phyloP scores from a whole-genome alignment of 768 basidiomycete genomes.

The Boletus reticulatus region DNA sequence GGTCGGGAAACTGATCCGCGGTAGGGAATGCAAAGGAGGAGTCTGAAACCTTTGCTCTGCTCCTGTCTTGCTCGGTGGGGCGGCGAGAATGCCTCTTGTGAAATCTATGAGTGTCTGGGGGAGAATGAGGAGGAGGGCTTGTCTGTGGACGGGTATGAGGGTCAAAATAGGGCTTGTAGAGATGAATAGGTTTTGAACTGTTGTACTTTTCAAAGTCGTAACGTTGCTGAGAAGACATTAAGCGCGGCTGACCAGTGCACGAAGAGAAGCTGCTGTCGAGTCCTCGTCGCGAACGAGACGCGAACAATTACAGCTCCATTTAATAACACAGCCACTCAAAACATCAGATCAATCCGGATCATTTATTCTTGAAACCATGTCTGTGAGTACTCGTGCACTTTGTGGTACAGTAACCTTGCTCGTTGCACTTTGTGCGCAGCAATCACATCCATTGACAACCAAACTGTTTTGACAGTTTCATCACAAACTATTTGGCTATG shows the following conservation, averaged over 20 bases:
- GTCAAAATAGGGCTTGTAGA: background rate
- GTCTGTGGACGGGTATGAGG: conserved; percentile 31
- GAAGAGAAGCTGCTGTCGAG: too few species aligned
- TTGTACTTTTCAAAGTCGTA: background rate
- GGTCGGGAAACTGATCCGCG: conserved; percentile 24
- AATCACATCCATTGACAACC: too few species aligned
- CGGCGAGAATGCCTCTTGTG: conserved; percentile 26
- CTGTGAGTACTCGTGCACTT: too few species aligned
- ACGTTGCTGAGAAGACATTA: background rate
- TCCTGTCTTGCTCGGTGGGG: conserved; percentile 24
- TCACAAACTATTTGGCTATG: background rate
- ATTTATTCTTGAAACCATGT: too few species aligned
- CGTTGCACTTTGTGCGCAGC: too few species aligned
- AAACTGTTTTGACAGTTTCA: too few species aligned
- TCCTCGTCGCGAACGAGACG: too few species aligned
- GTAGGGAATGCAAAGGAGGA: conserved; percentile 29
- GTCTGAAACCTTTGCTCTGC: conserved; percentile 27
- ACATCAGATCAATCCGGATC: too few species aligned
- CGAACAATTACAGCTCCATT: too few species aligned
- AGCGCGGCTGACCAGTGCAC: too few species aligned
- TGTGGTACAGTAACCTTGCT: too few species aligned
- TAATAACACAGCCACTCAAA: too few species aligned
- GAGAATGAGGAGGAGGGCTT: conserved; percentile 27
- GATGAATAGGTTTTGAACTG: background rate
- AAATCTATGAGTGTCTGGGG: conserved; percentile 7